Base-by-base conservation (phyloP, 2,329 filamentous ascomycete genomes). In the Aspergillus latus region DNA sequence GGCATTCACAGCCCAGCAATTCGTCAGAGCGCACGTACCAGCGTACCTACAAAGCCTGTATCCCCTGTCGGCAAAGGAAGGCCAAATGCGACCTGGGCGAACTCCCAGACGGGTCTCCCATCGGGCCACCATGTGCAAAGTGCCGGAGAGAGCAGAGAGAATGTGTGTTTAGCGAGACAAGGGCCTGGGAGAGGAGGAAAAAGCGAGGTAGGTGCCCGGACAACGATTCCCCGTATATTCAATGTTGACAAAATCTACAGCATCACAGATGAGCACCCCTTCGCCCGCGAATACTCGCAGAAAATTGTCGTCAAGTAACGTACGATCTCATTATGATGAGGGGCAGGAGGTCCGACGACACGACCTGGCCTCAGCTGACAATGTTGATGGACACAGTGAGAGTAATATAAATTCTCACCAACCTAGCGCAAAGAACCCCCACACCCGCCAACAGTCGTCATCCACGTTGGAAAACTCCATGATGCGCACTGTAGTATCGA, bases 21-120 rank as follows among this genome's bases (percentile, higher is more conserved):
- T 46, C 53, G 45, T 65, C 60, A 70, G 77, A 68, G 52, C 68
- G 68, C 49, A 63, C 65, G 50, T 80, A 79, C 65, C 77, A 81
- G 67, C 78, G 79, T 58, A 78, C 79, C 39, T 82, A 82, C 75
- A 82, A 82, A 66, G 80, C 80, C 26, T 82, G 80, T 65, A 76
- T 81, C 56, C 76, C 78, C 56, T 82, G 79, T 62, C 78, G 79
- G 49, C 76, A 80, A 62, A 73, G 78, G 51, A 82, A 82, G 68
- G 78, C 79, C 49, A 81, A 79, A 67, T 82, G 80, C 61, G 78
- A 81, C 39, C 66, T 81, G 28, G 74, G 74, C 5, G 64, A 63
- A 9, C 74, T 72, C 3, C 61, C 74, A 54, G 74, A 73, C 56
- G 76, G 78, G 28, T 66, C 67, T 45, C 64, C 69, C 30, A 61